These are phyloP conservation scores for Cucurbita moschata DNA, from an alignment of 306 rosid species.

Conservation along the genomic window DNA sequence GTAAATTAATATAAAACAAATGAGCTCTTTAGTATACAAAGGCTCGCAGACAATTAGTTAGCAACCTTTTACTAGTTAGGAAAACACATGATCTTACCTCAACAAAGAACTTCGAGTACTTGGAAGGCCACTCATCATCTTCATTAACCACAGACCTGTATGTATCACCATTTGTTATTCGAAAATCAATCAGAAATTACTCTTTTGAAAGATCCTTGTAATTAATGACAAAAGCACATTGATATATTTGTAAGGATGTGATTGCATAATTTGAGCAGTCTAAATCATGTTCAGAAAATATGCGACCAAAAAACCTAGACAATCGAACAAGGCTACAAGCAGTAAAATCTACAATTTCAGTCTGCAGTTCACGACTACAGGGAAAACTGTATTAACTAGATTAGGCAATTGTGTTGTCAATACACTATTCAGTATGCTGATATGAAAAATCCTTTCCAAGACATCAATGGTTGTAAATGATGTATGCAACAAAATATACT, in stretches of 20 bases:
- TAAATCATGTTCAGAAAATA: background rate
- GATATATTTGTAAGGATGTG: background rate
- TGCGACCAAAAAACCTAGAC: background rate
- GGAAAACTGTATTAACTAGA: background rate
- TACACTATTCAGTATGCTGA: background rate
- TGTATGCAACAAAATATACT: background rate
- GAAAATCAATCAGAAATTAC: background rate
- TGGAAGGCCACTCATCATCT: constrained; percentile 84
- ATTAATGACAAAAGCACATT: background rate
- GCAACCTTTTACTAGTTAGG: background rate
- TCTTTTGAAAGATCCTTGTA: background rate
- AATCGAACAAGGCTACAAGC: background rate
- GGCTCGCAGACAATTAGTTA: background rate
- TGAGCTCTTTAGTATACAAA: background rate
- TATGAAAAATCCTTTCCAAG: background rate
- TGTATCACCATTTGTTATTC: background rate
- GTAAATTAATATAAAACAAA: background rate
- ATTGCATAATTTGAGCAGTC: background rate
- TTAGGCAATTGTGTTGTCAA: background rate
- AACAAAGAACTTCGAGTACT: constrained; percentile 65
- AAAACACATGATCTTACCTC: constrained; percentile 34
- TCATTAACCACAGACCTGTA: constrained; percentile 83
- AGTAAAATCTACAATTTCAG: background rate
- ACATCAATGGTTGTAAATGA: background rate
- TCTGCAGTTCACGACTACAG: background rate